Conservation (phyloP, 306 rosid species). For the Cercis canadensis region DNA sequence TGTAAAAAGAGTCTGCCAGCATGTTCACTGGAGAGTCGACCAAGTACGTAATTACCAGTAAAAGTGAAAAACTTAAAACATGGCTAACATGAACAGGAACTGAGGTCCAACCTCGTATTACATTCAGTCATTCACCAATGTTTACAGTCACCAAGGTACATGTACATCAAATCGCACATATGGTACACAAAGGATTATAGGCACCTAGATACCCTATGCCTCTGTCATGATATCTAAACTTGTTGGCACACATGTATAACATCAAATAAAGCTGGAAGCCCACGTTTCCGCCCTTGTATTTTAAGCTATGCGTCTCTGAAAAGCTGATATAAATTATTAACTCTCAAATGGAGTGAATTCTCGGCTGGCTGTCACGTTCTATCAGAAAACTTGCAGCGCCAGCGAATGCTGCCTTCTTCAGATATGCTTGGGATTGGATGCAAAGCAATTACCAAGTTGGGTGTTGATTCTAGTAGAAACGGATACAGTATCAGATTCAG, state of each 20-base stretch:
- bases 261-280: neutral
- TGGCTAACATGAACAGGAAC: neutral
- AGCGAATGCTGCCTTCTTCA: constrained; percentile 11
- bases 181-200: neutral
- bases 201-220: neutral
- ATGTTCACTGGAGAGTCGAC: too few species aligned
- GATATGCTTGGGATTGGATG: constrained; percentile 19
- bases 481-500: neutral
- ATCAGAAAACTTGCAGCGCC: neutral
- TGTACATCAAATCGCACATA: neutral
- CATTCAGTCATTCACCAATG: neutral
- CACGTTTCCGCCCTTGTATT: constrained; percentile 7
- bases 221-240: too few species aligned
- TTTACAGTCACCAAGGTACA: too few species aligned
- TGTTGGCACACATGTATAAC: neutral
- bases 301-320: neutral
- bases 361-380: constrained; percentile 17
- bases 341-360: neutral
- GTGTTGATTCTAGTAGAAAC: constrained; percentile 29
- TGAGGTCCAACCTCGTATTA: neutral
- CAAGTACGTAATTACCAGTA: too few species aligned
- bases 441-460: constrained; percentile 18
- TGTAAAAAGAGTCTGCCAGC: too few species aligned
- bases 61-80: too few species aligned
- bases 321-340: neutral